These are phyloP conservation scores for Talaromyces islandicus DNA, from an alignment of 2,329 filamentous ascomycete species.

Conservation along the genomic window DNA sequence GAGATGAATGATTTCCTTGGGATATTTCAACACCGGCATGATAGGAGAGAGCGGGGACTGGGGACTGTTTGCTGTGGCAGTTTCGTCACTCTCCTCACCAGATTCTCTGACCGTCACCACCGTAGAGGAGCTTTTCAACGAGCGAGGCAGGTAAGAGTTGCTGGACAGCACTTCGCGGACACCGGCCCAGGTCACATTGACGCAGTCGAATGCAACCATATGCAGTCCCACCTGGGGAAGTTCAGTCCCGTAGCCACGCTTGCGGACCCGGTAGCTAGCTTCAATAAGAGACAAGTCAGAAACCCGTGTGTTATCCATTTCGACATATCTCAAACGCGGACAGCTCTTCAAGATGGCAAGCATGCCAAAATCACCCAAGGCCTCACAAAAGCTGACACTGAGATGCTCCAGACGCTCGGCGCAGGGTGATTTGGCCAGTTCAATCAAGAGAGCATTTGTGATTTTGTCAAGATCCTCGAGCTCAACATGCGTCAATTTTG, in stretches of 20 bases:
- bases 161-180: conserved; percentile 78
- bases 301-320: conserved; percentile 90
- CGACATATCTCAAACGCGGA: conserved; percentile 61
- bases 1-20: conserved; percentile 72
- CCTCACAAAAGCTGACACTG: conserved; percentile 85
- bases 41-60: background rate
- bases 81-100: conserved; percentile 14
- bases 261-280: conserved; percentile 71
- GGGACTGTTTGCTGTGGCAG: conserved; percentile 15
- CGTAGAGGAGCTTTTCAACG: conserved; percentile 26
- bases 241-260: conserved; percentile 50
- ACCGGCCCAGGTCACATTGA: conserved; percentile 87
- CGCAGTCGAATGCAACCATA: conserved; percentile 84
- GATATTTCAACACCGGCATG: conserved; percentile 41
- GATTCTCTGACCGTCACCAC: conserved; percentile 29
- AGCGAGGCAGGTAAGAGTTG: conserved; percentile 67
- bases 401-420: conserved; percentile 68
- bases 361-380: conserved; percentile 75
- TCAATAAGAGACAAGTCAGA: conserved; percentile 81
- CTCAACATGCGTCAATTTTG: conserved; percentile 77
- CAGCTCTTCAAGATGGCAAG: conserved; percentile 75
- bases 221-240: conserved; percentile 59
- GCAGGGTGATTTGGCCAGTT: conserved; percentile 71
- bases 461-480: conserved; percentile 77
- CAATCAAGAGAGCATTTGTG: conserved; percentile 68